Conservation (phyloP, 768 basidiomycete species). For the Suillus sp. region DNA sequence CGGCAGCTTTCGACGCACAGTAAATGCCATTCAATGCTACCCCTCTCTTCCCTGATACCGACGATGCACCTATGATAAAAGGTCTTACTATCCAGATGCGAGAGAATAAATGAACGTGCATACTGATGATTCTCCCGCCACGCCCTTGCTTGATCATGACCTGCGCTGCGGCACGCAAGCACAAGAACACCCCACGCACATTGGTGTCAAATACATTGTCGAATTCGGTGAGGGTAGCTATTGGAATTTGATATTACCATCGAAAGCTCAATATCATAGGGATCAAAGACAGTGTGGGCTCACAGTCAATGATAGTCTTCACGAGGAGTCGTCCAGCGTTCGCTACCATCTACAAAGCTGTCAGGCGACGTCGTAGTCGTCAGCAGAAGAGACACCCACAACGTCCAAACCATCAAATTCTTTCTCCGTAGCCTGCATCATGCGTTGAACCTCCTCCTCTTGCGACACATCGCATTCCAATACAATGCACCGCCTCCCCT, state of each 20-base stretch:
- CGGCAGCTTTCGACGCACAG: constrained; percentile 12
- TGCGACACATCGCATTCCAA: constrained; percentile 32
- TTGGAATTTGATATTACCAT: background rate
- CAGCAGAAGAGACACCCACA: constrained; percentile 20
- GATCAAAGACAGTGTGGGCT: background rate
- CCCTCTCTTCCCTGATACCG: constrained; percentile 40
- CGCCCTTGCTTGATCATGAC: constrained; percentile 46
- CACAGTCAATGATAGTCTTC: constrained; percentile 5
- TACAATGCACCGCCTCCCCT: constrained; percentile 23
- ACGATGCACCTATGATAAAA: constrained; percentile 30
- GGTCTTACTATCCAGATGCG: background rate
- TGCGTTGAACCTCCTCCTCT: constrained; percentile 30
- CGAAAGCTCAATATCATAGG: background rate
- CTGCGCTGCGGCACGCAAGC: constrained; percentile 44
- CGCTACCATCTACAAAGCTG: constrained; percentile 7
- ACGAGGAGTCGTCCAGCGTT: constrained; percentile 8
- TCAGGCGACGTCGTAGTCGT: background rate
- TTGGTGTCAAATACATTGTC: constrained; percentile 37
- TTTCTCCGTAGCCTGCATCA: constrained; percentile 30
- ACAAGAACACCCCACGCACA: constrained; percentile 38
- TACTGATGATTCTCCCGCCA: constrained; percentile 45
- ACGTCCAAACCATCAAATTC: constrained; percentile 34
- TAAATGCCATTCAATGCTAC: background rate
- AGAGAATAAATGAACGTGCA: background rate
- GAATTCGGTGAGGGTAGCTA: constrained; percentile 28